Percentiles rank a stretch among this genome's conserved stretches.
Conservation (phyloP, 768 basidiomycete species). For the Inosperma sp. region DNA sequence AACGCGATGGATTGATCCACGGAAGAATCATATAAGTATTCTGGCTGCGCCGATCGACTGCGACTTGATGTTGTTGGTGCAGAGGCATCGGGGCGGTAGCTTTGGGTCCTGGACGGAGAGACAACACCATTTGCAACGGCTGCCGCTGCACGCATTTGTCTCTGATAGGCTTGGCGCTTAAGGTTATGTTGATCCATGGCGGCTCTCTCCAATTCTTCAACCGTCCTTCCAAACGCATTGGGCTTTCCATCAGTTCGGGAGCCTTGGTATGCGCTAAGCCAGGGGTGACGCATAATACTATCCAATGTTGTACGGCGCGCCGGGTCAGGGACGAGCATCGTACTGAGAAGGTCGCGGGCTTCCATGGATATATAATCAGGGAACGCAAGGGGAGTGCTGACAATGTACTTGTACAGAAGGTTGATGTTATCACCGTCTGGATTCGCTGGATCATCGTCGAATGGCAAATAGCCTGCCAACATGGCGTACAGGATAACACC, state of each 20-base stretch:
- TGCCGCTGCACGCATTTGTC: conserved; percentile 64
- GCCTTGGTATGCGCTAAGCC: conserved; percentile 64
- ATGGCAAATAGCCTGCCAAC: conserved; percentile 97
- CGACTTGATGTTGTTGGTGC: conserved; percentile 36
- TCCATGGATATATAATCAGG: conserved; percentile 89
- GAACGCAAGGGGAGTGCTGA: conserved; percentile 94
- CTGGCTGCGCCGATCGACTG: conserved; percentile 61
- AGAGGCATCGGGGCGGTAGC: conserved; percentile 50
- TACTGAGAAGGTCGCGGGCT: conserved; percentile 76
- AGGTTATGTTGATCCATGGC: conserved; percentile 26
- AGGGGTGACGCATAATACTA: conserved; percentile 81
- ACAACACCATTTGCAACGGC: conserved; percentile 20
- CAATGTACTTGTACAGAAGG: conserved; percentile 96
- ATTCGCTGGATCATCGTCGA: conserved; percentile 97
- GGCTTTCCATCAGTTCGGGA: conserved; percentile 32
- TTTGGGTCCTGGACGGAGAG: conserved; percentile 43
- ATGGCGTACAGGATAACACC: conserved; percentile 96
- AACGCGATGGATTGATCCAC: conserved; percentile 50
- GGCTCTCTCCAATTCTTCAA: conserved; percentile 23
- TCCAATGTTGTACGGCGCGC: conserved; percentile 68
- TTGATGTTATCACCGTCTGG: conserved; percentile 99
- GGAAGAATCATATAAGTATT: conserved; percentile 72
- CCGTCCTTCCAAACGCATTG: conserved; percentile 27
- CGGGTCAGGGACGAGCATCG: conserved; percentile 96
- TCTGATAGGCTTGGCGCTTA: conserved; percentile 32